Evolutionary conservation across 2,329 filamentous ascomycete genomes (phyloP).

Genomic region (Phaeoacremonium minimum): DNA sequence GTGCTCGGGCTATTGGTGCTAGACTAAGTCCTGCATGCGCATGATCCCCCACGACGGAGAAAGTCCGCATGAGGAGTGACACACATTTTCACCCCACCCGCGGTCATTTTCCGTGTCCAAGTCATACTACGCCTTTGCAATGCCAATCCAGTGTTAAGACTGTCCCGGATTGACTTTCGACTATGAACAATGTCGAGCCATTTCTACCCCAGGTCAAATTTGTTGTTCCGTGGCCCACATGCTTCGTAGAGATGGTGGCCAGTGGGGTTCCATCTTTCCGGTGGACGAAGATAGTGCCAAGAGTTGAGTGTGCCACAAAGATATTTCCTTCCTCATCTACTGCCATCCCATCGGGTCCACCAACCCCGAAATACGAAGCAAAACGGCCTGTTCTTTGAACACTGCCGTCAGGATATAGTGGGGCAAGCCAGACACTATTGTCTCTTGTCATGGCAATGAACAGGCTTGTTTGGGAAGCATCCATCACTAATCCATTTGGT

Average conservation of each 20-base stretch:
- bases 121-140: too few relatives aligned
- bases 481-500: background rate
- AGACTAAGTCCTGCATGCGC: too few relatives aligned
- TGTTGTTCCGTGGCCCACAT: background rate
- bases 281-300: slow-evolving; percentile 1
- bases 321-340: background rate
- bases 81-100: too few relatives aligned
- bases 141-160: background rate
- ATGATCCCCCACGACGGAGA: too few relatives aligned
- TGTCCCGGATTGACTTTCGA: background rate
- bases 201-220: background rate
- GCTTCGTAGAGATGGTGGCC: background rate
- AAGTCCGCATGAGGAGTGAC: too few relatives aligned
- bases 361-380: background rate
- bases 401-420: background rate
- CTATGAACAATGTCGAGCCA: background rate
- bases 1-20: too few relatives aligned
- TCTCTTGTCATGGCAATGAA: slow-evolving; percentile 1
- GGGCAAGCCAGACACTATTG: background rate
- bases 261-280: background rate
- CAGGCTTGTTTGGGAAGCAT: background rate
- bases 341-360: slow-evolving; percentile 1
- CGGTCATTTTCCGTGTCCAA: too few relatives aligned
- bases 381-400: background rate
- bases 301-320: background rate